These are phyloP conservation scores for Cornus controversa DNA, from an alignment of 148 eudicot genomes.

Conservation along the genomic window DNA sequence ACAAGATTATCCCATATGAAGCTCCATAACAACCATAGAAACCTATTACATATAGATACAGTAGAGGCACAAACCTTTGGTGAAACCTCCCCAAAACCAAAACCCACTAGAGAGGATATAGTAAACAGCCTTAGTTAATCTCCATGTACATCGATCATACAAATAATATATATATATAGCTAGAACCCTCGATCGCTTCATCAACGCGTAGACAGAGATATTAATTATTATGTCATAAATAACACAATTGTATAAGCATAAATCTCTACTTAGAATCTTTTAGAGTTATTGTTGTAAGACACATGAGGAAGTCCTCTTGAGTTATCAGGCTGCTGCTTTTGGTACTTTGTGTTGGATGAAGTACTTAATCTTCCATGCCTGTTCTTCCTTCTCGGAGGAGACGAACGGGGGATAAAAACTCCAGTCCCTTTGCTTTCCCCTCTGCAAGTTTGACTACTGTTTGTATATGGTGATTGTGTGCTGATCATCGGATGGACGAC, in stretches of 20 bases:
- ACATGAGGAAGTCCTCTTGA: constrained; percentile 29
- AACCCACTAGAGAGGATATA: not conserved
- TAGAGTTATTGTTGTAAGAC: constrained; percentile 19
- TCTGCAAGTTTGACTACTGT: constrained; percentile 37
- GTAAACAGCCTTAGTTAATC: not conserved
- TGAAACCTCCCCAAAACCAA: not conserved
- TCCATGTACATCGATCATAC: not conserved
- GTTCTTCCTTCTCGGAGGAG: constrained; percentile 52
- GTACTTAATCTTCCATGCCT: constrained; percentile 33
- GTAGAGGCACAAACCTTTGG: not conserved
- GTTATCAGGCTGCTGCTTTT: constrained; percentile 17
- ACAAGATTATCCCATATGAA: not conserved
- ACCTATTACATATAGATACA: not conserved
- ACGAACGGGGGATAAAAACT: constrained; percentile 72
- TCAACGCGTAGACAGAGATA: not conserved
- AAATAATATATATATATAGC: not conserved
- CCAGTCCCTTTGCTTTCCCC: constrained; percentile 84
- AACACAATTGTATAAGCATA: not conserved
- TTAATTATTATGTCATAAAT: not conserved
- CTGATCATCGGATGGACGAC: constrained; percentile 36
- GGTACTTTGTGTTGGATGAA: constrained; percentile 34
- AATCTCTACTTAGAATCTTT: constrained; percentile 23
- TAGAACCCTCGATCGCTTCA: not conserved
- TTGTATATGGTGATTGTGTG: constrained; percentile 28
- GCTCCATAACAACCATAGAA: not conserved